phyloP scores from a whole-genome alignment of 306 rosid genomes.

The Rosa multiflora region DNA sequence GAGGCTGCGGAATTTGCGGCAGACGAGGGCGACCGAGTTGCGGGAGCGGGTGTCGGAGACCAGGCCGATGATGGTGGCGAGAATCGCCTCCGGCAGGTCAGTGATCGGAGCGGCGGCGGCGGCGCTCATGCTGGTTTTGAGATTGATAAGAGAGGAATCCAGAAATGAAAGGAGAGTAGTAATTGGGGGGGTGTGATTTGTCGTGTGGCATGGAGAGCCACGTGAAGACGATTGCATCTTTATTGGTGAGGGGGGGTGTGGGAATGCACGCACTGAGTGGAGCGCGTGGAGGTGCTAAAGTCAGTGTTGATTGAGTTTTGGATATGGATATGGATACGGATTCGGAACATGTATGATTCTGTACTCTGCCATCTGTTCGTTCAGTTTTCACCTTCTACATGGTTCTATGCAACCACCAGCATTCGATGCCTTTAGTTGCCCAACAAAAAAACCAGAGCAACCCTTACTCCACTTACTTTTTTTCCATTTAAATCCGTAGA shows the following conservation, averaged over 20 bases:
- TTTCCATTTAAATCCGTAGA: no score
- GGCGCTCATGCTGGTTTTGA: neutral
- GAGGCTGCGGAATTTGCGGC: slow-evolving; percentile 42
- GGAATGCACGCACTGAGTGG: slow-evolving; percentile 5
- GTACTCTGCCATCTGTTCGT: slow-evolving; percentile 2
- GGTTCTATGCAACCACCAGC: no score
- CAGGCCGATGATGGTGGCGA: slow-evolving; percentile 41
- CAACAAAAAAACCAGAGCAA: no score
- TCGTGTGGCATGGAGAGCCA: slow-evolving; percentile 39
- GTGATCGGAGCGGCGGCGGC: slow-evolving; percentile 20
- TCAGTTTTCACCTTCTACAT: neutral
- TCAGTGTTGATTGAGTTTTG: slow-evolving; percentile 4
- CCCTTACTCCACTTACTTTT: no score
- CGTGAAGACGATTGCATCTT: slow-evolving; percentile 36
- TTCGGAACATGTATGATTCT: neutral
- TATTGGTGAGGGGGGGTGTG: neutral
- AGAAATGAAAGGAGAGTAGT: neutral
- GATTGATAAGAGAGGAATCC: neutral
- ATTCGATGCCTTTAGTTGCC: no score
- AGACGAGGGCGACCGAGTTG: slow-evolving; percentile 63
- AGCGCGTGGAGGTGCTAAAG: slow-evolving; percentile 12
- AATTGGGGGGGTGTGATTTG: slow-evolving; percentile 12
- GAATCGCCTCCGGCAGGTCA: slow-evolving; percentile 73
- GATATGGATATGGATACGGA: slow-evolving; percentile 4
- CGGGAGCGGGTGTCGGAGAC: slow-evolving; percentile 66